Base-by-base conservation (phyloP, 1,284 basidiomycete genomes). In the Cystobasidium slooffiae region DNA sequence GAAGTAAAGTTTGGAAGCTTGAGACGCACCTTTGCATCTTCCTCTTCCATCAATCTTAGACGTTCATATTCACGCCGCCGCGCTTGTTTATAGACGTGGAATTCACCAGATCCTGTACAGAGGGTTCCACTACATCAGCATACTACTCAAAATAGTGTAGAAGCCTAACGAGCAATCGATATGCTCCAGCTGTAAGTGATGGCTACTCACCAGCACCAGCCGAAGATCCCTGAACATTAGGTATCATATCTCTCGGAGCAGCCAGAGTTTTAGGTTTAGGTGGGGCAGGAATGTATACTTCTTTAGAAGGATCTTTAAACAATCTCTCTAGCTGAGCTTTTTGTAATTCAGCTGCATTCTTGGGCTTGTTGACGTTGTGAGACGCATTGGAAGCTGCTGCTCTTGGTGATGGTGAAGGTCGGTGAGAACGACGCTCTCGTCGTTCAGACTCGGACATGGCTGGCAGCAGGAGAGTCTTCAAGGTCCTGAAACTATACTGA, bases 51-150 rank as follows among this genome's bases (percentile, higher is more conserved):
- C 9, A 96, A 79, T 84, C 92, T 93, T 69, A 99, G 82, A 63
- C 97, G 85, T 82, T 99, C 97, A 80, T 96, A 98, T 84, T 99
- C 97, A 80, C 95, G 86, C 80, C 96, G 86, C 76, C 97, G 85
- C 77, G 90, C 89, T 56, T 97, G 94, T 83, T 99, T 99, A 86
- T 99, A 99, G 4, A 99, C 97, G 81, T 99, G 97, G 80, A 97
- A 97, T 83, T 97, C 94, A 63, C 94, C 94, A 77, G 91, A 94
- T 61, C 94, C 94, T 73, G 63, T 6, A 47, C 1, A 39, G n/a
- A 63, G 12, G 24, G 20, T 41, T 10, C 20, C 56, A 59, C 18
- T 43, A 59, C 39, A 12, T 41, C 20, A 16, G 24, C 14, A 24
- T 22, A 6, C 20, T n/a, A 55, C 53, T 55, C 56, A 16, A 41